Percentiles rank a stretch among this genome's conserved stretches.
phyloP scores from a whole-genome alignment of 176 grass and related monocot genomes.

The Eleusine indica region DNA sequence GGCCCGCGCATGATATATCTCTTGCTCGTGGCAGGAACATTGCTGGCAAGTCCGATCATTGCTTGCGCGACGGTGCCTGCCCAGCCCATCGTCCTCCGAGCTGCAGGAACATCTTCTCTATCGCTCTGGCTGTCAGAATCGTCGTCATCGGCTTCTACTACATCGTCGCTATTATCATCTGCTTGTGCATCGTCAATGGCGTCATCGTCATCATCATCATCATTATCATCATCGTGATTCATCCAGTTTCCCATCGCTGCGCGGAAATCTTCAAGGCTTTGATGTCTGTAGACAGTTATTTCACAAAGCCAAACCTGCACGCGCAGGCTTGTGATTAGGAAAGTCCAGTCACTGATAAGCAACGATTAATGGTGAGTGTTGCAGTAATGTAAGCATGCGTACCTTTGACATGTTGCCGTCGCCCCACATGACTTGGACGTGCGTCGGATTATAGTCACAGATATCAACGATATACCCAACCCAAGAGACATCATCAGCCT shows the following conservation, averaged over 20 bases:
- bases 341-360: no score
- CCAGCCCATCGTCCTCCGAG: no score
- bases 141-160: no score
- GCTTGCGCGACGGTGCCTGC: no score
- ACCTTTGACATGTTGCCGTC: background rate
- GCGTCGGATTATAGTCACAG: no score
- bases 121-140: background rate
- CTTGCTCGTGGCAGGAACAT: background rate
- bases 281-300: background rate
- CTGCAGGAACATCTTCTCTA: background rate
- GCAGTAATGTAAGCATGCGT: no score
- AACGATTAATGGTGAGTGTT: no score
- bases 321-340: no score
- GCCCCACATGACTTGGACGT: background rate
- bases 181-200: background rate
- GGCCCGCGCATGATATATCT: background rate
- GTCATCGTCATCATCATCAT: background rate
- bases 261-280: background rate
- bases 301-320: background rate
- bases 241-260: background rate
- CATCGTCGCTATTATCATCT: no score
- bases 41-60: background rate
- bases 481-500: conserved; percentile 4
- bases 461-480: background rate
- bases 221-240: no score